Conservation (phyloP, 139 green algal genomes). For the Chlorella sp. region DNA sequence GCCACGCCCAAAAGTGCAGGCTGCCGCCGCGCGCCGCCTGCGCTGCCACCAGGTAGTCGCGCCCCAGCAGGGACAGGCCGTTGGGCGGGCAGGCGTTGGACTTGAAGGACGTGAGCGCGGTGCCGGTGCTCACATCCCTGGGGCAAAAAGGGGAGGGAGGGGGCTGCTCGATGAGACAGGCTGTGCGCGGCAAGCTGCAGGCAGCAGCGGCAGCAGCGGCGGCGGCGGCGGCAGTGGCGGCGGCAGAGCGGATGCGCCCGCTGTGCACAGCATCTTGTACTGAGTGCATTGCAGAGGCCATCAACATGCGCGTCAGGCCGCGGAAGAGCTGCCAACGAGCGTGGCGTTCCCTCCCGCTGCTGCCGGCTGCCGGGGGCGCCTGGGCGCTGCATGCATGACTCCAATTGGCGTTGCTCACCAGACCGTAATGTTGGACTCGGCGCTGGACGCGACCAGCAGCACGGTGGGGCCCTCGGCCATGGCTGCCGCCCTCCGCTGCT, state of each 20-base stretch:
- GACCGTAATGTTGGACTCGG: constrained; percentile 52
- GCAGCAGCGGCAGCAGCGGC: not conserved
- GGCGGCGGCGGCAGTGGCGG: not conserved
- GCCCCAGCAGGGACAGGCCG: constrained; percentile 65
- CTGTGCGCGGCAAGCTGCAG: not conserved
- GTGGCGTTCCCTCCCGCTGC: no score
- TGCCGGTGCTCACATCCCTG: constrained; percentile 82
- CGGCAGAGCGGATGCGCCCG: not conserved
- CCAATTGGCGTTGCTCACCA: constrained; percentile 40
- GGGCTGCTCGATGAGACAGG: not conserved
- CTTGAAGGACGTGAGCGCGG: constrained; percentile 72
- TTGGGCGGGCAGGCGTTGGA: constrained; percentile 53
- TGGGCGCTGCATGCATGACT: not conserved
- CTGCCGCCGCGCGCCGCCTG: constrained; percentile 66
- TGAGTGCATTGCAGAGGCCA: not conserved
- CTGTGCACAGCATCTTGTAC: not conserved
- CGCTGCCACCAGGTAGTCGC: constrained; percentile 74
- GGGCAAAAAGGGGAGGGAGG: not conserved
- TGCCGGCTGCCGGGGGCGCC: not conserved
- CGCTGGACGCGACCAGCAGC: constrained; percentile 56
- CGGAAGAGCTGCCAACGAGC: not conserved
- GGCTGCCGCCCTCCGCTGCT: not conserved
- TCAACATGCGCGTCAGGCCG: not conserved
- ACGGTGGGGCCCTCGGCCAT: constrained; percentile 37
- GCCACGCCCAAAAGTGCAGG: constrained; percentile 85